Evolutionary conservation across 2,329 filamentous ascomycete species (phyloP), one percentile per base, ranked within the genome.

Genomic region (Pleochaeta shiraiana): DNA sequence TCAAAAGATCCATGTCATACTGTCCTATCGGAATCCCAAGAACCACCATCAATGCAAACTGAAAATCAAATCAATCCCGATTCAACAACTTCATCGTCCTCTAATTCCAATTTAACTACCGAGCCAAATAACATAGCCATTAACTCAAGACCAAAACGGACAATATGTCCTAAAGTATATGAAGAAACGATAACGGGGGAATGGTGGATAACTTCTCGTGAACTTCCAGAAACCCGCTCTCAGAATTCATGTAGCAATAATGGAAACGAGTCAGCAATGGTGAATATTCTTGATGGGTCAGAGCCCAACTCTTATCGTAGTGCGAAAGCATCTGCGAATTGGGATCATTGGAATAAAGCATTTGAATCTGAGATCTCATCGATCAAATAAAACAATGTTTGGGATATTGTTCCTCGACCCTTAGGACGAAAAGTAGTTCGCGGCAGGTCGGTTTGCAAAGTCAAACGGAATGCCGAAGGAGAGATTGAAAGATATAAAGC

Each of bases 151-250:
- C 21, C 50, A 16, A 57, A 57, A 9, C 50, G 50, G 11, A 11
- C 11, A 30, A 87, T 90, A 0, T 86, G 86, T 12, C 80, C 84
- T 33, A 82, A 79, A 33, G 90, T 83, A 67, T 84, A 81, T 1
- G 90, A 95, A 1, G 84, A 84, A 45, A 98, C 80, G 9, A 97
- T 79, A 12, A 84, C 82, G 0, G 90, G 92, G 1, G 90, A 95
- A 74, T 97, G 93, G 67, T 84, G 80, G 69, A 97, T 12, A 57
- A 47, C 5, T 9, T 47, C 43, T 47, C 43, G 43, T 47, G 43
- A 9, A 47, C 43, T 12, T 12, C 11, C 43, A 47, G 5, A 47
- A 47, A 47, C 7, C 21, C 43, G 21, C 5, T 47, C 43, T 12
- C 5, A 11, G 5, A 47, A 1, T 28, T 9, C 19, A 14, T 7